Evolutionary conservation across 2,329 filamentous ascomycete species (phyloP), one percentile per base, ranked within the genome.

Genomic region (Fonsecaea monophora): DNA sequence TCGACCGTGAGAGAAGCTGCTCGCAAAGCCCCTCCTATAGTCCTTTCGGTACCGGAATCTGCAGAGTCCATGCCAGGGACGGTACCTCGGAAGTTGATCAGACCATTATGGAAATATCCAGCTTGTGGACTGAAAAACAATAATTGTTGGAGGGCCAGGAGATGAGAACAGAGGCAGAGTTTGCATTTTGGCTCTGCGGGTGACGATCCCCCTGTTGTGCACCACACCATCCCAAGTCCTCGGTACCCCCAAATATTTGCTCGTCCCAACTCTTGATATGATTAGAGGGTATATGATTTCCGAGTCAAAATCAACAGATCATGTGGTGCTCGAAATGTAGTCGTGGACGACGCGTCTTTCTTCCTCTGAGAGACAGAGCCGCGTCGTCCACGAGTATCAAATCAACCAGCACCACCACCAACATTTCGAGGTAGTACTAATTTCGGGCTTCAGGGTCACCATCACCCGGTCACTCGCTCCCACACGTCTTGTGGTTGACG

Each of bases 31-130:
- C n/a, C n/a, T 48, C 3, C 42, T 50, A 21, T 30, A 25, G 45
- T 50, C 45, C 18, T 50, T 30, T 25, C 12, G 45, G 45, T 25
- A 25, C 3, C 21, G 45, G 12, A 10, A 30, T 30, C 21, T 30
- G 21, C 21, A 13, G 15, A 30, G 45, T 25, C 7, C 15, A 25
- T 50, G 45, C 45, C 45, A 13, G 45, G 25, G 45, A 50, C 5
- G 45, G 45, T 25, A 30, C 21, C 45, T 30, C 45, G 45, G 45
- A 25, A 50, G 45, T 50, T 25, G 45, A 50, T 50, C 45, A 50
- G 5, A 8, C 12, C 45, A 25, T 50, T 13, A 4, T 13, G 18
- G 15, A 30, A 18, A 25, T 21, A 50, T 50, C 8, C 3, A 25
- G 21, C 7, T 50, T 10, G 18, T 25, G 21, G 10, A 50, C 6